A percentile compares a stretch with the other conserved stretches of the same genome.
Conservation (phyloP, 1,284 basidiomycete species). For the Quambalaria eucalypti region DNA sequence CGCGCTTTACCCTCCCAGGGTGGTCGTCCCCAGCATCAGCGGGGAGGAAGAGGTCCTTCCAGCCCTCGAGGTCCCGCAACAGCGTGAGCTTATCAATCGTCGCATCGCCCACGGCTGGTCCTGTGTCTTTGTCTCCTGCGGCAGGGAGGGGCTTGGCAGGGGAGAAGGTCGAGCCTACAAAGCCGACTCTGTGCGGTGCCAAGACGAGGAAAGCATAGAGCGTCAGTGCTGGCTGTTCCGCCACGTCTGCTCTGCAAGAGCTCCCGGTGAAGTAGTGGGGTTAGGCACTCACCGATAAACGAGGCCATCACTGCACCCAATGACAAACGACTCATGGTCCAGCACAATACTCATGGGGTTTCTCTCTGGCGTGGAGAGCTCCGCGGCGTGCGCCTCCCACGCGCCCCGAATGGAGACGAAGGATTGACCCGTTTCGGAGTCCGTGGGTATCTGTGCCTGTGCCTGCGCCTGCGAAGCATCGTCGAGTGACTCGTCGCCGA, state of each 20-base stretch:
- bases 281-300: constrained; percentile 25
- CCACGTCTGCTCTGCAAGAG: background rate
- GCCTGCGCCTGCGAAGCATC: no score
- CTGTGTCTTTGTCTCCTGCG: background rate
- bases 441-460: no score
- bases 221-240: background rate
- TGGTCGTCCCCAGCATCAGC: constrained; percentile 3
- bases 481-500: no score
- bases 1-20: background rate
- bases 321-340: constrained; percentile 33
- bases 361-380: constrained; percentile 17
- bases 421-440: no score
- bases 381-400: constrained; percentile 19
- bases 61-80: constrained; percentile 19
- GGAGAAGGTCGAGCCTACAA: constrained; percentile 24
- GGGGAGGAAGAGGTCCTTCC: constrained; percentile 32
- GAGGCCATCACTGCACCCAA: constrained; percentile 31
- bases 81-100: constrained; percentile 25
- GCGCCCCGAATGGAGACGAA: constrained; percentile 27
- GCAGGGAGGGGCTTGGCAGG: background rate
- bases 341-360: constrained; percentile 38
- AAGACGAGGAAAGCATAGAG: background rate
- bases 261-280: no score
- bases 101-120: constrained; percentile 16
- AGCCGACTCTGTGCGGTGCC: constrained; percentile 11